Evolutionary conservation across 768 basidiomycete genomes (phyloP), one percentile per base, ranked within the genome.

Genomic region (Suillus variegatus): DNA sequence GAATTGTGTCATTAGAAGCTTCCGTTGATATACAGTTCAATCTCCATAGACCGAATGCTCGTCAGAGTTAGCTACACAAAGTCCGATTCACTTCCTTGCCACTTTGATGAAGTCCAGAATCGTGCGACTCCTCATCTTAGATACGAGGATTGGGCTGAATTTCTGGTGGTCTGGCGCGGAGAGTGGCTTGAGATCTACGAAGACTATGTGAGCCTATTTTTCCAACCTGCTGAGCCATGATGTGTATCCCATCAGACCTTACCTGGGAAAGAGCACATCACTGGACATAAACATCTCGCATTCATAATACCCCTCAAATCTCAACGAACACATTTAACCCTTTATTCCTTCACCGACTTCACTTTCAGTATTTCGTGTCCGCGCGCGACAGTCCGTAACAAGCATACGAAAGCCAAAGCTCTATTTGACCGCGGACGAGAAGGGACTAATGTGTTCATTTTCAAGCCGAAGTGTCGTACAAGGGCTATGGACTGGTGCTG

Each of bases 401-500:
- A 78, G 46, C 72, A 75, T 40, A 74, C 80, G 3, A 84, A 81
- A 49, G 73, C 81, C 35, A 84, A 82, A 1, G 77, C 80, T 52
- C 81, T 85, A 64, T 82, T 90, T 64, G 82, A 80, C 62, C 77
- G 81, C 13, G 74, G 77, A 0, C 84, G 82, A 60, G 84, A 85
- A 66, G 94, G 95, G 6, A 93, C 89, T 0, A 90, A 94, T 67
- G 85, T 97, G 35, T 97, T 95, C 74, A 82, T 97, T 36, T 92
- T 96, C 76, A 96, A 97, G 71, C 70, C 82, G 20, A 93, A 91
- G 74, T 88, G 87, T 67, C 86, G 92, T 36, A 88, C 90, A 6
- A 81, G 94, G 61, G 90, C 92, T 1, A 82, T 86, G 46, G 95
- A 97, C 75, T 98, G 96, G 96, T 82, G 88, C 54, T 97, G 95